Evolutionary conservation across 139 green algal genomes (phyloP).

Genomic region (Ettlia oleoabundans): DNA sequence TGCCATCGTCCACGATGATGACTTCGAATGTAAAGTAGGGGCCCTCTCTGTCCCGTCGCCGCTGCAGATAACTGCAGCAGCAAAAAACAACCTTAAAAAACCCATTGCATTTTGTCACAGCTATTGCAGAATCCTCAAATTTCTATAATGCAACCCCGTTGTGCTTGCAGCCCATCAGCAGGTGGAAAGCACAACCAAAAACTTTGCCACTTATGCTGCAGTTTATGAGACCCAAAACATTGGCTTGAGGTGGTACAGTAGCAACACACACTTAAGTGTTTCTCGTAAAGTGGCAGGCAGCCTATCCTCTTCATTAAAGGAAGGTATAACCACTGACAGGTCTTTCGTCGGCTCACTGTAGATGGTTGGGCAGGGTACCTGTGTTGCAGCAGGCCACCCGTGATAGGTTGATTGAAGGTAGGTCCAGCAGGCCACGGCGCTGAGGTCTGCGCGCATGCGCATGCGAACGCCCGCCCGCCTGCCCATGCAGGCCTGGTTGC

Average conservation of each 20-base stretch:
- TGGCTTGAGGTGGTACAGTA: too few relatives aligned
- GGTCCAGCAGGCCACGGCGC: too few relatives aligned
- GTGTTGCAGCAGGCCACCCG: neutral
- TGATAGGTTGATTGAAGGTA: too few relatives aligned
- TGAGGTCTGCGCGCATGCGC: too few relatives aligned
- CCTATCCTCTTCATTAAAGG: conserved; percentile 94
- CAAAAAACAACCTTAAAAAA: neutral
- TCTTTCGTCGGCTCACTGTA: conserved; percentile 72
- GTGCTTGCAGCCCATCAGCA: neutral
- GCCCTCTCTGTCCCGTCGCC: conserved; percentile 68
- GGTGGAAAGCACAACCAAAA: too few relatives aligned
- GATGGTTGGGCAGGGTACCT: conserved; percentile 70
- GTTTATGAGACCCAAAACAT: conserved; percentile 64
- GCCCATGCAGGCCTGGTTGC: too few relatives aligned
- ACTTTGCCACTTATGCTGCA: conserved; percentile 25
- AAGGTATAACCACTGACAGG: conserved; percentile 86
- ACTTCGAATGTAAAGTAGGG: conserved; percentile 92
- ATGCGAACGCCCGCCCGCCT: too few relatives aligned
- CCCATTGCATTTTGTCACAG: too few relatives aligned
- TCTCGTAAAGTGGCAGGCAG: conserved; percentile 84
- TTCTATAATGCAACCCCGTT: neutral
- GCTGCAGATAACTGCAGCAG: conserved; percentile 67
- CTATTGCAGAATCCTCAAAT: neutral
- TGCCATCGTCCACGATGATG: conserved; percentile 97
- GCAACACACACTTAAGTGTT: conserved; percentile 59